phyloP scores from a whole-genome alignment of 225 moss, liverwort and hornwort species.

The Physcomitrium patens region DNA sequence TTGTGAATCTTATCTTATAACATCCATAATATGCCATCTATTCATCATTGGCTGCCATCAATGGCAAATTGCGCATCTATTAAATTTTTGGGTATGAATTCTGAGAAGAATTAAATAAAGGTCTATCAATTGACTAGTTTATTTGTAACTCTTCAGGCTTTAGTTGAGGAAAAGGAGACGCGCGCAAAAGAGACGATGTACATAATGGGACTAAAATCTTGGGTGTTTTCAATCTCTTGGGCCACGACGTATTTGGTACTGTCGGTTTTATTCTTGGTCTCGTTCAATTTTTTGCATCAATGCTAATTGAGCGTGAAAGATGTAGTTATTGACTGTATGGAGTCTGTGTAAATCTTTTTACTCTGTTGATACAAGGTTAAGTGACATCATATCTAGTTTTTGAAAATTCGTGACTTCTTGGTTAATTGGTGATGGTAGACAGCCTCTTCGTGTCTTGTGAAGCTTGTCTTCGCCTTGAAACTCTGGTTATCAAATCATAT shows the following conservation, averaged over 20 bases:
- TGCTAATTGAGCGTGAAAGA: not conserved
- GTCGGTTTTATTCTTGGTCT: slow-evolving; percentile 2
- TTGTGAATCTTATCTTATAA: not conserved
- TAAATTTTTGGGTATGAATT: not conserved
- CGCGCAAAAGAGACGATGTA: slow-evolving; percentile 96
- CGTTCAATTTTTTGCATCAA: not conserved
- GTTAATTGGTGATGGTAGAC: not conserved
- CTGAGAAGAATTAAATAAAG: slow-evolving; percentile 6
- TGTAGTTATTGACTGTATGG: not conserved
- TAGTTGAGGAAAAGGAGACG: slow-evolving; percentile 98
- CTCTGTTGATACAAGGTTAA: not conserved
- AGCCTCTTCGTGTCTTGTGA: not conserved
- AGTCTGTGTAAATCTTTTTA: not conserved
- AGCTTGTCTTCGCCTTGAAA: not conserved
- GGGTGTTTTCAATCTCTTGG: slow-evolving; percentile 91
- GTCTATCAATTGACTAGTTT: slow-evolving; percentile 7
- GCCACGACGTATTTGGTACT: slow-evolving; percentile 77
- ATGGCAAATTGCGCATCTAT: not conserved
- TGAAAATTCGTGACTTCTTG: not conserved
- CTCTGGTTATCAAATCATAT: not conserved
- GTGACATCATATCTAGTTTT: not conserved
- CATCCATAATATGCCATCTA: too few relatives aligned
- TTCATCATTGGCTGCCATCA: too few relatives aligned
- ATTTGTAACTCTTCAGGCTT: slow-evolving; percentile 50
- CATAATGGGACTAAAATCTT: slow-evolving; percentile 92